Conservation (phyloP, 2,329 filamentous ascomycete species). For the Ophiostoma sp. region DNA sequence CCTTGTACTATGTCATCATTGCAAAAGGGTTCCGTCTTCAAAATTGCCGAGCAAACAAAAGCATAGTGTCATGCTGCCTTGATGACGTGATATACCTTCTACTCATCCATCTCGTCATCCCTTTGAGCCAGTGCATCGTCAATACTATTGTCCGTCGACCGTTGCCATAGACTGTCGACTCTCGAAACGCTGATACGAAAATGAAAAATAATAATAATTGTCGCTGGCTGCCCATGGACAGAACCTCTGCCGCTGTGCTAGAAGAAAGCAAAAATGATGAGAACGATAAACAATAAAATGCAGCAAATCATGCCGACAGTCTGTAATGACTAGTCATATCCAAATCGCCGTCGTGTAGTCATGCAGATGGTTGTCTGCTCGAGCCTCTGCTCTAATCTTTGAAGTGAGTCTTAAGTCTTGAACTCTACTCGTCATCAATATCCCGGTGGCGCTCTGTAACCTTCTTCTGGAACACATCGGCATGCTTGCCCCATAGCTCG, state of each 20-base stretch:
- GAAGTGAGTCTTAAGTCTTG: background rate
- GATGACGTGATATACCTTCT: background rate
- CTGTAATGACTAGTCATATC: constrained; percentile 3
- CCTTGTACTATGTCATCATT: no score
- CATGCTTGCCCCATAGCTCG: constrained; percentile 88
- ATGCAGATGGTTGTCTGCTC: background rate
- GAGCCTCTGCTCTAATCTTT: background rate
- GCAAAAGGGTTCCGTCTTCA: background rate
- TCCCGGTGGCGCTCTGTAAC: constrained; percentile 59
- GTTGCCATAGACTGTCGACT: no score
- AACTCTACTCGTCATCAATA: constrained; percentile 54
- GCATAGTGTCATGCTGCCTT: no score
- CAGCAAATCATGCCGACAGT: background rate
- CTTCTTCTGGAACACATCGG: constrained; percentile 79
- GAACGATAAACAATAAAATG: constrained; percentile 5
- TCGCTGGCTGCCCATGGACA: background rate
- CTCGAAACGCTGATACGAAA: no score
- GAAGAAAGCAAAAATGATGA: background rate
- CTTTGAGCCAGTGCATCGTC: no score
- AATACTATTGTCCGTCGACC: no score
- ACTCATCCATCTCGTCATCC: no score
- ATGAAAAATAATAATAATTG: background rate
- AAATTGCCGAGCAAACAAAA: background rate
- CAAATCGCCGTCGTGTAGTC: constrained; percentile 1
- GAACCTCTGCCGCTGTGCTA: background rate